Conservation (phyloP, 441 rosid genomes). For the Rhodomyrtus psidioides region DNA sequence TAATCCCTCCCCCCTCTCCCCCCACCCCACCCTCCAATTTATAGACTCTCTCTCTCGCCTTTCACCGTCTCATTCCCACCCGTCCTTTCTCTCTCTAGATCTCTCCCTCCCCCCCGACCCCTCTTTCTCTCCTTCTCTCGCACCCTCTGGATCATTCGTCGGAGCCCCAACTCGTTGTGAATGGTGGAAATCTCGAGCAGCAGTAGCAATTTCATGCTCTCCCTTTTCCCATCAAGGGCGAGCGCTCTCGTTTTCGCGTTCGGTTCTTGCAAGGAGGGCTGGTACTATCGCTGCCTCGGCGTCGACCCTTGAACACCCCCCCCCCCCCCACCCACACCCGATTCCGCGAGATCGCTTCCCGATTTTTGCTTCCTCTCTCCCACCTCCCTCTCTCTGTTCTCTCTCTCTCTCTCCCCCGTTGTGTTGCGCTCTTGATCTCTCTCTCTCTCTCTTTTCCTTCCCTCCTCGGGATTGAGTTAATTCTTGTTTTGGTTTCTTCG, state of each 20-base stretch:
- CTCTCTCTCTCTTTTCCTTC: neutral
- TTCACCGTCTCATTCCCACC: neutral
- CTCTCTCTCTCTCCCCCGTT: neutral
- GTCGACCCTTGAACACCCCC: conserved; percentile 58
- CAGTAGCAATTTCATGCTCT: conserved; percentile 58
- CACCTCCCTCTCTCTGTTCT: neutral
- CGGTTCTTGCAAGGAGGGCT: conserved; percentile 97
- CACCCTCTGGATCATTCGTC: neutral
- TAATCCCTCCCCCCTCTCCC: neutral
- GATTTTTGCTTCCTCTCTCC: neutral
- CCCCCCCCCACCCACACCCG: neutral
- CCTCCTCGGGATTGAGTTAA: neutral
- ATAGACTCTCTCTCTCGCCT: neutral
- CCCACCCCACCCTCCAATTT: neutral
- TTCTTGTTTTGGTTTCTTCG: neutral
- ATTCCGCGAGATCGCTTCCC: neutral
- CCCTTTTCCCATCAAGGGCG: conserved; percentile 78
- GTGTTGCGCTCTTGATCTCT: neutral
- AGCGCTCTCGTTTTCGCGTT: conserved; percentile 67
- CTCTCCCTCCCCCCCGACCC: no score
- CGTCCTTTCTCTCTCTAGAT: neutral
- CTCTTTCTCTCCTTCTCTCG: neutral
- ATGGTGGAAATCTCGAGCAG: conserved; percentile 78
- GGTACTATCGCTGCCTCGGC: conserved; percentile 98
- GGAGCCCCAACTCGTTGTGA: conserved; percentile 36